Conservation (phyloP, 306 rosid species). For the Lathyrus aphaca region DNA sequence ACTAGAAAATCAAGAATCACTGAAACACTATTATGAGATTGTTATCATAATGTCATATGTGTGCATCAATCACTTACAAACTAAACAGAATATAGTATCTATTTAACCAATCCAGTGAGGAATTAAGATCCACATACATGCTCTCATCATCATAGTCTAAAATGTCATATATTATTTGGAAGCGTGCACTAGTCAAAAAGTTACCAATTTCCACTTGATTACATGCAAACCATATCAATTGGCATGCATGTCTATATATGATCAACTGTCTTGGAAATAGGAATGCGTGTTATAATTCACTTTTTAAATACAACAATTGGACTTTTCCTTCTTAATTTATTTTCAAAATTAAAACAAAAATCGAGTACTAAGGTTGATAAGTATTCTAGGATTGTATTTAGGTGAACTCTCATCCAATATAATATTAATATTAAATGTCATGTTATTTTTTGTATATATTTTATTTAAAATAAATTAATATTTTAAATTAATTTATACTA, state of each 20-base stretch:
- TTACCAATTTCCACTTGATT: slow-evolving; percentile 14
- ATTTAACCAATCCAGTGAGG: slow-evolving; percentile 7
- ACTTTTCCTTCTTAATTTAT: slow-evolving; percentile 29
- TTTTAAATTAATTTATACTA: too few species aligned
- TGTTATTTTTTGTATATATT: too few species aligned
- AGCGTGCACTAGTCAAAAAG: slow-evolving; percentile 40
- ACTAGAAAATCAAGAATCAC: slow-evolving; percentile 38
- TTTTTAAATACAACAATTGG: slow-evolving; percentile 35
- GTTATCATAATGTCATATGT: slow-evolving; percentile 44
- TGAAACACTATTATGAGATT: slow-evolving; percentile 43
- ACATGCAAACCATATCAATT: slow-evolving; percentile 1
- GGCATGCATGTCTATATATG: slow-evolving; percentile 34
- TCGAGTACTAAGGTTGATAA: too few species aligned
- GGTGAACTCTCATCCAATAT: too few species aligned
- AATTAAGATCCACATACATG: slow-evolving; percentile 33
- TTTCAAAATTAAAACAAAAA: background rate
- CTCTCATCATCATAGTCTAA: slow-evolving; percentile 39
- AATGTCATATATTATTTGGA: slow-evolving; percentile 38
- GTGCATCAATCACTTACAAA: slow-evolving; percentile 41
- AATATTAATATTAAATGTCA: too few species aligned
- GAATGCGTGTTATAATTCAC: slow-evolving; percentile 37
- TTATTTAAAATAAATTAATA: too few species aligned
- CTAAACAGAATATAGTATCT: slow-evolving; percentile 33
- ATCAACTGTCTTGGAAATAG: slow-evolving; percentile 21
- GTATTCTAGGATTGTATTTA: too few species aligned